A percentile compares a stretch with the other conserved stretches of the same genome.
Conservation (phyloP, 2,329 filamentous ascomycete genomes). For the Colletotrichum scovillei region DNA sequence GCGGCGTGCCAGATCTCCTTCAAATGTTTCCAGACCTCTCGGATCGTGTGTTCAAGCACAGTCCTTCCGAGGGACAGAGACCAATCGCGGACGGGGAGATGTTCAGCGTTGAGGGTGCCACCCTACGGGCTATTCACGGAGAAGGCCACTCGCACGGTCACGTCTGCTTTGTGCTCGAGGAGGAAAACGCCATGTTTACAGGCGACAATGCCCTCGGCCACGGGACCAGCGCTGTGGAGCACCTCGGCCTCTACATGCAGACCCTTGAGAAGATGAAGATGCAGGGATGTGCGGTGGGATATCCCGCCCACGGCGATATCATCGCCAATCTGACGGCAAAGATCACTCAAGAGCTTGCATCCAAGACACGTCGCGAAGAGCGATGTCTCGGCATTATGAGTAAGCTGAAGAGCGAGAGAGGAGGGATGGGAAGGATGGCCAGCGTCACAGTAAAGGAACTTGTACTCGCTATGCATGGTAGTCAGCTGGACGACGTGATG, state of each 20-base stretch:
- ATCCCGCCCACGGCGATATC: conserved; percentile 73
- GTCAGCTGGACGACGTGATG: neutral
- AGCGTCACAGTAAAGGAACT: neutral
- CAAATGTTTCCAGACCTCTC: conserved; percentile 35
- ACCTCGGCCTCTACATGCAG: conserved; percentile 70
- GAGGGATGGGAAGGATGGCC: neutral
- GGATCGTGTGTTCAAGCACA: conserved; percentile 68
- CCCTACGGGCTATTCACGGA: conserved; percentile 70
- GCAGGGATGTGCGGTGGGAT: conserved; percentile 58
- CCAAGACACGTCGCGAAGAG: neutral
- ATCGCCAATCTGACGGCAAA: conserved; percentile 58
- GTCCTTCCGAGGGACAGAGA: conserved; percentile 54
- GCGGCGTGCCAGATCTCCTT: conserved; percentile 71
- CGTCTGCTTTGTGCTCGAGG: conserved; percentile 70
- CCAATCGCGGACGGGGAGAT: conserved; percentile 58
- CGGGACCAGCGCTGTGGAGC: conserved; percentile 79
- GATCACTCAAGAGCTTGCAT: conserved; percentile 13
- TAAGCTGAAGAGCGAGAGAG: no score
- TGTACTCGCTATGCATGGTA: neutral
- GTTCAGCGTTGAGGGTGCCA: conserved; percentile 65
- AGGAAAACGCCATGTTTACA: conserved; percentile 78
- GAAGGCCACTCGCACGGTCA: conserved; percentile 81
- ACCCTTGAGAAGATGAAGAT: conserved; percentile 70
- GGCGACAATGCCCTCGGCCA: conserved; percentile 82
- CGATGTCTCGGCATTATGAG: no score